Base-by-base conservation (phyloP, 2,329 filamentous ascomycete species). In the Colletotrichum chrysophilum region DNA sequence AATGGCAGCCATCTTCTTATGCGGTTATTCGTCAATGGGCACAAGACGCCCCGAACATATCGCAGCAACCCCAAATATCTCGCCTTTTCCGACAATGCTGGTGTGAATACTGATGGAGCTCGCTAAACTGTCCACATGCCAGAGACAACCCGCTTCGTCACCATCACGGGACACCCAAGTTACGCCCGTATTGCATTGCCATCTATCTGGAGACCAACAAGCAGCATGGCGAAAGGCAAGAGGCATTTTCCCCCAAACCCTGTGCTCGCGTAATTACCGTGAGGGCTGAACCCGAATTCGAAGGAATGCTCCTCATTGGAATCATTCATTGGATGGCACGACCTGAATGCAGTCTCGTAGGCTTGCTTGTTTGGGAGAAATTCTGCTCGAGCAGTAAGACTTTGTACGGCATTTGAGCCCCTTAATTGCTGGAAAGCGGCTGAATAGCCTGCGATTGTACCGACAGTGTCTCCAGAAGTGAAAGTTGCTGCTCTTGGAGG, bases 331-430 rank as follows among this genome's bases (percentile, higher is more conserved):
- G 58, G 58, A 70, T 56, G 18, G 18, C 48, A 67, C 14, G n/a
- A 13, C 61, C 65, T 24, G 28, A 56, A 34, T 67, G 32, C 55
- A 36, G 56, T 21, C 32, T 62, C n/a, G 24, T 13, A 16, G 13
- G 5, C 16, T 62, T 61, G 67, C 67, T 62, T 48, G 18, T 70
- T 28, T 26, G 18, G n/a, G 7, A 32, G 26, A 62, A 70, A 13
- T 70, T 70, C 55, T 70, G 55, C 67, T 62, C 55, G 34, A 61
- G 67, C 56, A 70, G 67, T 61, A 38, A 70, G 56, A 70, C 67
- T 16, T 67, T 34, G 3, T 34, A 61, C 56, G 67, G 67, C 67
- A 70, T 56, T 67, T 34, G 43, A 56, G 36, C 43, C 58, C 65
- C 43, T 56, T 56, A 18, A 21, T 30, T 32, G 38, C 64, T 28